phyloP scores from a whole-genome alignment of 1,284 basidiomycete genomes.

The Puccinia hordei region DNA sequence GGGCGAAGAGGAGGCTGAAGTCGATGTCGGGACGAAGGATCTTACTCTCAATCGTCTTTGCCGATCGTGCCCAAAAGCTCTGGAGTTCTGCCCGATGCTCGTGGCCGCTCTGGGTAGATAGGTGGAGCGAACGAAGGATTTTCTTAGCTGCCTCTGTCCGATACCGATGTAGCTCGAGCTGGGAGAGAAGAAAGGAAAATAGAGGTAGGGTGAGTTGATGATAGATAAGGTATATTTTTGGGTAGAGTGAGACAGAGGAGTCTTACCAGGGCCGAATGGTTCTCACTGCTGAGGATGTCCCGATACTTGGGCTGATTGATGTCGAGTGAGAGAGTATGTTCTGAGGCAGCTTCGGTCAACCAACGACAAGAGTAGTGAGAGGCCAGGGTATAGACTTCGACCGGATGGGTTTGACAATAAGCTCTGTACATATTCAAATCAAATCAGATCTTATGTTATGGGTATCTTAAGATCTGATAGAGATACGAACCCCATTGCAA shows the following conservation, averaged over 20 bases:
- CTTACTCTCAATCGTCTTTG: neutral
- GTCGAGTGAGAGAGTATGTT: conserved; percentile 34
- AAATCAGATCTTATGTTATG: neutral
- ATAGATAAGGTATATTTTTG: neutral
- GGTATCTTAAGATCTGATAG: neutral
- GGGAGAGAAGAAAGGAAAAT: neutral
- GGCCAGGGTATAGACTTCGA: conserved; percentile 43
- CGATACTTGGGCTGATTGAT: conserved; percentile 32
- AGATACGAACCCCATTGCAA: conserved; percentile 25
- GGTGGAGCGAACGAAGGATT: neutral
- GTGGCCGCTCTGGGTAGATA: neutral
- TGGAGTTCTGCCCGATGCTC: neutral
- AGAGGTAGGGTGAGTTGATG: neutral
- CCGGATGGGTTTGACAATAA: conserved; percentile 33
- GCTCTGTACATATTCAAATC: neutral
- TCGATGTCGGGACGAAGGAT: conserved; percentile 6
- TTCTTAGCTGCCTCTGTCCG: conserved; percentile 5
- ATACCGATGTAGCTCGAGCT: conserved; percentile 38
- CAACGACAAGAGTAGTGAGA: conserved; percentile 40
- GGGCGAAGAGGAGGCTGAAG: conserved; percentile 5
- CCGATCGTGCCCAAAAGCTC: conserved; percentile 10
- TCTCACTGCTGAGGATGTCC: conserved; percentile 43
- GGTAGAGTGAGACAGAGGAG: neutral
- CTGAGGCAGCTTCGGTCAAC: conserved; percentile 33
- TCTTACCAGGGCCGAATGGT: conserved; percentile 31